Percentiles rank a stretch among this genome's conserved stretches.
phyloP scores from a whole-genome alignment of 345 rosid genomes.

The Citrus sp. region DNA sequence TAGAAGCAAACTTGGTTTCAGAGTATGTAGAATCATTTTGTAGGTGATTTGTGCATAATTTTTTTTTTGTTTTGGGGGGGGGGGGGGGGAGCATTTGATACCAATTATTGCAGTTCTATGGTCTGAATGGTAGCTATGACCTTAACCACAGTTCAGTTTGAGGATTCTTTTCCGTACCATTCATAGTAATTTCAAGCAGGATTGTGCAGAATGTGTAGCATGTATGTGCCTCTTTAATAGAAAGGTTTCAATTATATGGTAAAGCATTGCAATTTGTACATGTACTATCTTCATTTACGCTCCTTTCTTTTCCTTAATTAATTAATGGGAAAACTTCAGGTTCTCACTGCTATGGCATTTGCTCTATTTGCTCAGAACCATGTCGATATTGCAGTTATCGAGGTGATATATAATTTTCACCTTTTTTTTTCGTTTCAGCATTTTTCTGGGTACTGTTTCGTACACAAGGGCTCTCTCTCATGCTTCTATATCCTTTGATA shows the following conservation, averaged over 20 bases:
- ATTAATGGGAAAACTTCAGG: conserved; percentile 36
- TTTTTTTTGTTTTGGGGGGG: accelerated
- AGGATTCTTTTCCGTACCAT: not conserved
- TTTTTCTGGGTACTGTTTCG: not conserved
- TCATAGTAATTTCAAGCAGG: not conserved
- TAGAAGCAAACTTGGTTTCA: not conserved
- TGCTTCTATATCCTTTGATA: not conserved
- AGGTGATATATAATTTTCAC: conserved; percentile 38
- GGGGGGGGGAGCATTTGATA: not conserved
- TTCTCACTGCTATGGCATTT: conserved; percentile 81
- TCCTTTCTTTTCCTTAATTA: not conserved
- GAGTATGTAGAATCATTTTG: not conserved
- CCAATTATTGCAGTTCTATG: not conserved
- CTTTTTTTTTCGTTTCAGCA: not conserved
- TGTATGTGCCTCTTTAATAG: not conserved
- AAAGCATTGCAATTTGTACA: not conserved
- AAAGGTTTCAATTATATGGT: not conserved
- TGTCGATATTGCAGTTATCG: conserved; percentile 78
- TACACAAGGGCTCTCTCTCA: not conserved
- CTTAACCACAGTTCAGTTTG: not conserved
- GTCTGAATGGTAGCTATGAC: not conserved
- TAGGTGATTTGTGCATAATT: not conserved
- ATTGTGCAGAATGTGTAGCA: not conserved
- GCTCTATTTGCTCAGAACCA: conserved; percentile 64
- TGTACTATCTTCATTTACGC: not conserved